These are phyloP conservation scores for Thamnidium elegans DNA, from an alignment of 192 early-diverging fungal species.

Conservation along the genomic window DNA sequence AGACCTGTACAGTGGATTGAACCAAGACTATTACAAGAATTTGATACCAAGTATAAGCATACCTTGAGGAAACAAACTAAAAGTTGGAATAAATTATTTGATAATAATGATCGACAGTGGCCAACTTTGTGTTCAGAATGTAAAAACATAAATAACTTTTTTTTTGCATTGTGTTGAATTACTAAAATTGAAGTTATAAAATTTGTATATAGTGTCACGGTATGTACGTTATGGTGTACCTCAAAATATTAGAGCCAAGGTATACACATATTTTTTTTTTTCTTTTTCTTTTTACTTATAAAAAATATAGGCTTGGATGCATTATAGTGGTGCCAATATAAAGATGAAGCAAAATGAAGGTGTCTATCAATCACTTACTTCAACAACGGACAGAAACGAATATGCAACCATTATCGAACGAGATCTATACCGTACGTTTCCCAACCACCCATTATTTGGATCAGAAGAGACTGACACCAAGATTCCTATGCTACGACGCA, in stretches of 20 bases:
- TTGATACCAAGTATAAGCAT: slow-evolving; percentile 49
- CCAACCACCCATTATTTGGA: slow-evolving; percentile 3
- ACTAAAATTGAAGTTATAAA: slow-evolving; percentile 31
- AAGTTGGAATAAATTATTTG: slow-evolving; percentile 51
- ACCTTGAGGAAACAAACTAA: slow-evolving; percentile 43
- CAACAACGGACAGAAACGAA: slow-evolving; percentile 51
- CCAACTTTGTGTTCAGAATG: slow-evolving; percentile 45
- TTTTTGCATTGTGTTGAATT: neutral
- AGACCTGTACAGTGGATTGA: slow-evolving; percentile 49
- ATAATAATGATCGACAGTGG: slow-evolving; percentile 40
- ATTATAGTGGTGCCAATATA: slow-evolving; percentile 67
- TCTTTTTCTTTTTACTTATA: neutral
- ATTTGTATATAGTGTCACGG: slow-evolving; percentile 57
- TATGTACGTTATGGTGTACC: slow-evolving; percentile 76
- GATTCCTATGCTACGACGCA: slow-evolving; percentile 52
- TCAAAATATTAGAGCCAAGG: slow-evolving; percentile 51
- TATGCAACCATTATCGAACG: slow-evolving; percentile 67
- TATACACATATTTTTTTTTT: neutral
- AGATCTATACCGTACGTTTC: slow-evolving; percentile 30
- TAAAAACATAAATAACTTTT: slow-evolving; percentile 11
- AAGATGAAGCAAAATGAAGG: slow-evolving; percentile 53
- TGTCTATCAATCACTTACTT: slow-evolving; percentile 52
- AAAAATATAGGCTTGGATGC: slow-evolving; percentile 58
- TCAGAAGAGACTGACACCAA: slow-evolving; percentile 11
- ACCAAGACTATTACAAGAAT: slow-evolving; percentile 42